Percentiles rank a stretch among this genome's conserved stretches.
These are phyloP conservation scores for Aspergillus nanangensis DNA, from an alignment of 495 filamentous ascomycete species.

Conservation along the genomic window DNA sequence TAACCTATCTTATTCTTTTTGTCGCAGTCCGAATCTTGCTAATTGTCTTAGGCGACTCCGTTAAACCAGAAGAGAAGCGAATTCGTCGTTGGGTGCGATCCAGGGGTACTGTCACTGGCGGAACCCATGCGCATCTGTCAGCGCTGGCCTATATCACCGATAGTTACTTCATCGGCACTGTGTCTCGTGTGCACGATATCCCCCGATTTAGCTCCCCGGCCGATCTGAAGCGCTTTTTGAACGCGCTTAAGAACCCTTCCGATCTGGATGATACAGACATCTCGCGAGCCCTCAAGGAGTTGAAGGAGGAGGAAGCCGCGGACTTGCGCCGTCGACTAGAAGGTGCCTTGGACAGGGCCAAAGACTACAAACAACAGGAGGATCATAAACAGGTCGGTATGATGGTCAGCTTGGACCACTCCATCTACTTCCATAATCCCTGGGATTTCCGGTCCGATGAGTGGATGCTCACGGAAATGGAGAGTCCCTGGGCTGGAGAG, in stretches of 20 bases:
- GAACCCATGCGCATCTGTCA: slow-evolving; percentile 72
- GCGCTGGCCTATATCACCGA: slow-evolving; percentile 93
- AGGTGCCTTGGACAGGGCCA: slow-evolving; percentile 27
- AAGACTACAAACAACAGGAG: slow-evolving; percentile 11
- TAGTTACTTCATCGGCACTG: slow-evolving; percentile 87
- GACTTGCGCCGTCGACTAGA: slow-evolving; percentile 36
- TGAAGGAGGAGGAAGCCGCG: slow-evolving; percentile 39
- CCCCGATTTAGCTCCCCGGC: slow-evolving; percentile 52
- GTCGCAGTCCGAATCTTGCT: not conserved
- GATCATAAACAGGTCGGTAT: slow-evolving; percentile 63
- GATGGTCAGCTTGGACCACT: slow-evolving; percentile 94
- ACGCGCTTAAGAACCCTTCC: slow-evolving; percentile 42
- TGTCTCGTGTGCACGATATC: slow-evolving; percentile 69
- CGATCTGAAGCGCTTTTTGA: slow-evolving; percentile 32
- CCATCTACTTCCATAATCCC: slow-evolving; percentile 92
- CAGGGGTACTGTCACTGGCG: slow-evolving; percentile 69
- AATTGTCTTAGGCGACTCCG: slow-evolving; percentile 27
- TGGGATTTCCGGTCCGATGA: slow-evolving; percentile 77
- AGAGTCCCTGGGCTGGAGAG: slow-evolving; percentile 90
- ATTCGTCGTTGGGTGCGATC: slow-evolving; percentile 76
- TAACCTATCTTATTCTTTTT: not conserved
- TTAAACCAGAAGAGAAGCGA: slow-evolving; percentile 59
- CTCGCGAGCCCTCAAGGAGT: slow-evolving; percentile 32
- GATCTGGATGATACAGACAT: slow-evolving; percentile 43
- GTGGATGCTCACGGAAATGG: slow-evolving; percentile 91